phyloP scores from a whole-genome alignment of 495 filamentous ascomycete genomes.

The Annulohypoxylon nitens region DNA sequence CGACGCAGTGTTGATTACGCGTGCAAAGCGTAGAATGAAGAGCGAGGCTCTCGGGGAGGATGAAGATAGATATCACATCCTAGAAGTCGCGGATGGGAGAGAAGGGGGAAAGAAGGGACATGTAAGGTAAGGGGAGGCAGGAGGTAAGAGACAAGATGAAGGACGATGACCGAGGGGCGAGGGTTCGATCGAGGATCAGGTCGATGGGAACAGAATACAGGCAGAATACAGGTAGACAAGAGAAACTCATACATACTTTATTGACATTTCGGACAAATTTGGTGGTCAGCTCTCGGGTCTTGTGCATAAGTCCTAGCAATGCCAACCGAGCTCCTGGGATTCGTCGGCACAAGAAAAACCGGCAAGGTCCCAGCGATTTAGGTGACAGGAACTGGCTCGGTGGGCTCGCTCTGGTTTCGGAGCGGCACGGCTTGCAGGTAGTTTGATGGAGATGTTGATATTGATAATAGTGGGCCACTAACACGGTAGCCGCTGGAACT shows the following conservation, averaged over 20 bases:
- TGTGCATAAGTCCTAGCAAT: constrained; percentile 47
- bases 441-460: constrained; percentile 50
- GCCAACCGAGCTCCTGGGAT: constrained; percentile 53
- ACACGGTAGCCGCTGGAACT: constrained; percentile 46
- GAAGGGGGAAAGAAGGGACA: constrained; percentile 37
- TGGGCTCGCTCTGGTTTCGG: constrained; percentile 47
- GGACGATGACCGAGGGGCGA: constrained; percentile 29
- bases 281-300: constrained; percentile 59
- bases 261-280: constrained; percentile 69
- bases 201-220: constrained; percentile 35
- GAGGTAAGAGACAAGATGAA: constrained; percentile 2
- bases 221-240: constrained; percentile 32
- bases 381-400: constrained; percentile 43
- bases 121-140: constrained; percentile 37
- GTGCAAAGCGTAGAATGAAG: constrained; percentile 40
- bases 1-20: constrained; percentile 21
- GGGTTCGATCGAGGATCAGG: constrained; percentile 28
- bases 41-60: constrained; percentile 47
- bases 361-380: constrained; percentile 49
- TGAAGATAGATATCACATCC: constrained; percentile 46
- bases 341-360: constrained; percentile 52
- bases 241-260: constrained; percentile 70
- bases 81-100: constrained; percentile 33
- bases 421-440: constrained; percentile 53
- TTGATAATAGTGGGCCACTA: constrained; percentile 49